Base-by-base conservation (phyloP, 257 asterid genomes). In the Linderniella brevidens region DNA sequence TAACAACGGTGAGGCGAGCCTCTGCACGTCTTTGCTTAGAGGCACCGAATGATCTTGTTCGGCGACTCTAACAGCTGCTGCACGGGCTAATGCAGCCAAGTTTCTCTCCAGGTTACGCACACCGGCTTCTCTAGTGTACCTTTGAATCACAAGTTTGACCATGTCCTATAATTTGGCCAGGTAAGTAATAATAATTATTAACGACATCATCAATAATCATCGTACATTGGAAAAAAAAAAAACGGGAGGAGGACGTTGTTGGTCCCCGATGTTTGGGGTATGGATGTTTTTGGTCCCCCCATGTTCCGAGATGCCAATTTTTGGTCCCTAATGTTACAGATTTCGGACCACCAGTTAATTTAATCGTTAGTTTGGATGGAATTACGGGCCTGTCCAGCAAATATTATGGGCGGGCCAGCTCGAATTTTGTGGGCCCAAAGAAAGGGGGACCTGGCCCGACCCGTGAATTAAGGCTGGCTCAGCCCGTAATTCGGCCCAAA, bases 101-200 rank as follows among this genome's bases (percentile, higher is more conserved):
- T 75, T 81, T 48, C 99, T 90, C 73, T 85, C 96, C 69, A 90
- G 75, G 67, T 67, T 72, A 32, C 99, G 92, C 17, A 90, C 99
- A 49, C 99, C 99, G 62, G 99, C 99, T 79, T 90, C 99, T 63
- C 99, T 81, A 48, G 99, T 90, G 65, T 90, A 90, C 58, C 92
- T 68, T 59, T 85, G 86, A 67, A 90, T 90, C 64, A 90, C 66
- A 64, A 90, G 88, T 59, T 79, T 64, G 58, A 90, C 88, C 93
- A 67, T 77, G 53, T 59, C 92, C 99, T 90, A 52, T 53, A 56
- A 66, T 45, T 68, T 57, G 37, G 63, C 37, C 54, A 73, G 38
- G 25, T 50, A 64, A 50, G 43, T 52, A 58, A 56, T 36, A 9
- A 58, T 50, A 55, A 66, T 36, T 47, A 38, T 38, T 51, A 60